Base-by-base conservation (phyloP, 179 eudicot genomes). In the Nepenthes alata region DNA sequence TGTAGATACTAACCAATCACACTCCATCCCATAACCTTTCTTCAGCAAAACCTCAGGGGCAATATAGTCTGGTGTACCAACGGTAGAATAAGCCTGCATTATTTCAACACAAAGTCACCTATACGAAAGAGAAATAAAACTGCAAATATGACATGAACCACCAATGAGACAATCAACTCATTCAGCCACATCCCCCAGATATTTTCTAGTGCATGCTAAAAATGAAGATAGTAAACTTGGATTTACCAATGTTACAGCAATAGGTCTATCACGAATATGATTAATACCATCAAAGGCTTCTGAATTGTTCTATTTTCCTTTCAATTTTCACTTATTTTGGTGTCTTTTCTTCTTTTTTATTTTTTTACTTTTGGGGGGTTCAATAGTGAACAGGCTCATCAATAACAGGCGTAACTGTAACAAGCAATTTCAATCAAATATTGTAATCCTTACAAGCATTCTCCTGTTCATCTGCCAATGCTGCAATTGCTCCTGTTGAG, bases 61-160 rank as follows among this genome's bases (percentile, higher is more conserved):
- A 79, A 88, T 88, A 70, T 88, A 88, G 74, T 88, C 95, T 63
- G 95, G 95, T 55, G 95, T 88, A 51, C 95, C 95, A 79, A 88
- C 95, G 36, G 95, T 88, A 39, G 95, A 88, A 71, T 88, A 88
- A 55, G 95, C 95, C 95, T 88, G 70, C 60, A 81, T n/a, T 25
- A 71, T 67, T 25, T 59, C 34, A 61, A 39, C 68, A 61, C 2
- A 12, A 52, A 52, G 55, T n/a, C 55, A 52, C 25, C 25, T 52
- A 11, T 6, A 13, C 13, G 5, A 9, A 52, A 52, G 6, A 52
- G 15, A 52, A 10, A 2, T 1, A 13, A 52, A 2, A 15, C 4
- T 4, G 34, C 16, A 52, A 52, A 15, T 4, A 52, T n/a, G 9
- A 13, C 2, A 52, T 5, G 7, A 11, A 15, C 2, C 7, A 52